Percentiles rank a stretch among this genome's conserved stretches.
These are phyloP conservation scores for Fonsecaea nubica DNA, from an alignment of 2,329 filamentous ascomycete species.

Conservation along the genomic window DNA sequence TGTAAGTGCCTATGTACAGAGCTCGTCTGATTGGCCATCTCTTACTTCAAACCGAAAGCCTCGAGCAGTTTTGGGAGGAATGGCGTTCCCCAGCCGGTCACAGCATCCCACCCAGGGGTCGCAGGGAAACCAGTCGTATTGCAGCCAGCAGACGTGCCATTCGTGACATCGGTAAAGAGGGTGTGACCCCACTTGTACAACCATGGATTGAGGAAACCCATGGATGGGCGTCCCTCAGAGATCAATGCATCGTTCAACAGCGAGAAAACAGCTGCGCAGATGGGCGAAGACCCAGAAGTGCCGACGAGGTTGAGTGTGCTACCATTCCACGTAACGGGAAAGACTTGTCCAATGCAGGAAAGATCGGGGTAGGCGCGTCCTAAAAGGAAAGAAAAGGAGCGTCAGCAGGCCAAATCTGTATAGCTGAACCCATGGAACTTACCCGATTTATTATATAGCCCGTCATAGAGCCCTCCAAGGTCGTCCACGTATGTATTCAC, in stretches of 20 bases:
- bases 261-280: constrained; percentile 35
- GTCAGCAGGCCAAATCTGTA: constrained; percentile 44
- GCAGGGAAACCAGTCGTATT: constrained; percentile 44
- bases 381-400: constrained; percentile 33
- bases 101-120: constrained; percentile 46
- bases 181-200: constrained; percentile 39
- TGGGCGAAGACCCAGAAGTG: constrained; percentile 47
- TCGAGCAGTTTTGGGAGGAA: constrained; percentile 34
- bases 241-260: constrained; percentile 39
- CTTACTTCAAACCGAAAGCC: constrained; percentile 32
- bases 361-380: constrained; percentile 70
- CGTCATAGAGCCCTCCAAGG: constrained; percentile 55
- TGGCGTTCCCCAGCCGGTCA: constrained; percentile 46
- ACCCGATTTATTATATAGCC: constrained; percentile 65
- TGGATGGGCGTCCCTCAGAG: constrained; percentile 31
- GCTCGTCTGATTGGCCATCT: background rate
- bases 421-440: constrained; percentile 42
- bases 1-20: constrained; percentile 23
- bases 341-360: constrained; percentile 61
- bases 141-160: constrained; percentile 44
- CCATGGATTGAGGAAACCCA: constrained; percentile 40
- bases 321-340: constrained; percentile 51
- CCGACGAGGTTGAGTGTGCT: constrained; percentile 51
- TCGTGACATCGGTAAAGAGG: constrained; percentile 44
- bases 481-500: constrained; percentile 54